Base-by-base conservation (phyloP, 148 eudicot genomes). In the Diospyros lotus region DNA sequence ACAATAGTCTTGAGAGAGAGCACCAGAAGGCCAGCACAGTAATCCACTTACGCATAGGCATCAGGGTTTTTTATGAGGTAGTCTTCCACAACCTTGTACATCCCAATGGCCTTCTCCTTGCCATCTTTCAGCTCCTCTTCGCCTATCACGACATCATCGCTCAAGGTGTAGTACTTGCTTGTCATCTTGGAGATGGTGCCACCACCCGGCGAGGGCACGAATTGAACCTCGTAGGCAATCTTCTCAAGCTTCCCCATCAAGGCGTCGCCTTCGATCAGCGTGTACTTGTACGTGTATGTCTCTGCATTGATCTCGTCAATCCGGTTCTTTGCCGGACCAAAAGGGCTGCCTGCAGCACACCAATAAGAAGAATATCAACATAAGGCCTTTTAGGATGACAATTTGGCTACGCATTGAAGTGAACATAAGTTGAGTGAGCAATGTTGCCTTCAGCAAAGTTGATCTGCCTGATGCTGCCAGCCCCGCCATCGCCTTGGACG, bases 391-490 rank as follows among this genome's bases (percentile, higher is more conserved):
- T 13, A 5, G 59, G 15, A 55, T 55, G 11, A 48, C 4, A 9
- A 28, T 28, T 28, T 55, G 59, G 59, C 12, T 55, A 55, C 12
- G 6, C 8, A 48, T 48, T 8, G 4, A 48, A 4, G 8, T 48
- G 8, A 4, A 48, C 8, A 48, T 48, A 48, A 4, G 8, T 48
- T 48, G 2, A 56, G 60, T 13, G 8, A 61, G 75, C 45, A 18
- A 48, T 28, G 46, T 64, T 40, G 66, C 82, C 85, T 72, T 79
- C 82, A 13, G 67, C 74, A 58, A 78, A 78, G 65, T 66, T 65
- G 68, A 79, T 67, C 55, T 61, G 44, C 63, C 73, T 76, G 77
- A 82, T 38, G 40, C 77, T 78, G 42, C 85, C 85, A 42, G 54
- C 75, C 12, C 75, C 75, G 15, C 75, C 75, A 43, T 72, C 68